Conservation (phyloP, 345 rosid species). For the Acer yangbiense region DNA sequence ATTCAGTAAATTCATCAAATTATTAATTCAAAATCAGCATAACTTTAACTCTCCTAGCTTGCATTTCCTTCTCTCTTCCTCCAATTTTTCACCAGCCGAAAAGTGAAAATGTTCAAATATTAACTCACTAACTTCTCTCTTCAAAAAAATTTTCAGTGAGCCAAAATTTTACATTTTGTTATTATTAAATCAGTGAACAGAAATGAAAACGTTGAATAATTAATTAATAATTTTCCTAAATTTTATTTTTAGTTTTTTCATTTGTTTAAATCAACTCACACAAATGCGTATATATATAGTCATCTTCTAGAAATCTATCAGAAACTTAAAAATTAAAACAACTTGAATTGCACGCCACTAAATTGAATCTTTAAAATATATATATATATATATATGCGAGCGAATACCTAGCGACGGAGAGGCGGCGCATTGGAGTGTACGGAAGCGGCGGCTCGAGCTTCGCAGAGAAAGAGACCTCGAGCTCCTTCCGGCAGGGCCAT, state of each 20-base stretch:
- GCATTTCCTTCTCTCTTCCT: not conserved
- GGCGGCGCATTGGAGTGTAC: slow-evolving; percentile 43
- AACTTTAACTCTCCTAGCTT: not conserved
- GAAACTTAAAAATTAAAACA: not conserved
- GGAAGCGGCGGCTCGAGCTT: slow-evolving; percentile 29
- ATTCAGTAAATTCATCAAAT: not conserved
- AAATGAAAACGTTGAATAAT: too few relatives aligned
- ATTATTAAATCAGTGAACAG: not conserved
- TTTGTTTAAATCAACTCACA: too few relatives aligned
- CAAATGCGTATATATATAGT: too few relatives aligned
- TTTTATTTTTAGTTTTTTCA: not conserved
- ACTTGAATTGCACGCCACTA: not conserved
- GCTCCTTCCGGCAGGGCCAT: not conserved
- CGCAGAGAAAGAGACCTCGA: slow-evolving; percentile 27
- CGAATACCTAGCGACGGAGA: slow-evolving; percentile 48
- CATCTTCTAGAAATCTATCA: slow-evolving; percentile 1
- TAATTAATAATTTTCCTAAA: not conserved
- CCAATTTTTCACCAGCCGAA: not conserved
- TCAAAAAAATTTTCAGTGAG: not conserved
- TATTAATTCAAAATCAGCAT: too few relatives aligned
- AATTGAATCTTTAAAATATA: not conserved
- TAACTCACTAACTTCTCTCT: not conserved
- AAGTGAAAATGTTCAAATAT: not conserved
- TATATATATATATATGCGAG: too few relatives aligned
- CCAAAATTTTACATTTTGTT: not conserved